A percentile compares a stretch with the other conserved stretches of the same genome.
Conservation (phyloP, 192 early-diverging fungal genomes). For the Phycomyces nitens region DNA sequence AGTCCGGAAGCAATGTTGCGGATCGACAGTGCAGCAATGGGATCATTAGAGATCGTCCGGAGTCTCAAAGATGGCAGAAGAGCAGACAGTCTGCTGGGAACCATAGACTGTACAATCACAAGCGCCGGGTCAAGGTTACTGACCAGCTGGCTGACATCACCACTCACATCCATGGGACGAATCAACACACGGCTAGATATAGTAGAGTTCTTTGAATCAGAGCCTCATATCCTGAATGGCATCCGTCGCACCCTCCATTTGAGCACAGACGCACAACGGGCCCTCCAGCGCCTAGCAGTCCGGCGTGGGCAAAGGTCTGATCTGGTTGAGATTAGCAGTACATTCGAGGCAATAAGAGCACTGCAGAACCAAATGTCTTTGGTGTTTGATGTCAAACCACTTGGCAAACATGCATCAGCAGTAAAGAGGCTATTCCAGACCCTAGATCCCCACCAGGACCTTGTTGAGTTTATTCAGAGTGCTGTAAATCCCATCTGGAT, state of each 20-base stretch:
- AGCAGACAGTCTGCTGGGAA: slow-evolving; percentile 62
- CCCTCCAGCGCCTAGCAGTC: slow-evolving; percentile 67
- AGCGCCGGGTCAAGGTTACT: slow-evolving; percentile 74
- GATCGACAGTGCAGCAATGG: slow-evolving; percentile 77
- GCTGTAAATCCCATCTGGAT: slow-evolving; percentile 47
- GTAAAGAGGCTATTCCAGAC: slow-evolving; percentile 26
- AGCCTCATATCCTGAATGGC: slow-evolving; percentile 51
- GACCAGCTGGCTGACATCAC: slow-evolving; percentile 64
- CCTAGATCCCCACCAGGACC: slow-evolving; percentile 39
- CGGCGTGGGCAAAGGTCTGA: slow-evolving; percentile 60
- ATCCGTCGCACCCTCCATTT: slow-evolving; percentile 45
- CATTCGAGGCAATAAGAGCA: slow-evolving; percentile 49
- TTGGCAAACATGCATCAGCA: neutral
- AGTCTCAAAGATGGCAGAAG: slow-evolving; percentile 49
- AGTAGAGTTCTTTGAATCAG: slow-evolving; percentile 64
- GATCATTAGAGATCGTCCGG: slow-evolving; percentile 71
- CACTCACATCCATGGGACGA: slow-evolving; percentile 56
- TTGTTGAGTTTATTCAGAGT: slow-evolving; percentile 37
- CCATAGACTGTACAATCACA: slow-evolving; percentile 79
- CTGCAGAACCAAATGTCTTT: slow-evolving; percentile 34
- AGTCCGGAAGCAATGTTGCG: slow-evolving; percentile 55
- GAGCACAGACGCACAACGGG: slow-evolving; percentile 65
- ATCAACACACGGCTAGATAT: slow-evolving; percentile 73
- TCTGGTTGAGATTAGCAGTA: slow-evolving; percentile 54
- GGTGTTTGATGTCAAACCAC: neutral